Base-by-base conservation (phyloP, 2,329 filamentous ascomycete species). In the Anthostomella pinea region DNA sequence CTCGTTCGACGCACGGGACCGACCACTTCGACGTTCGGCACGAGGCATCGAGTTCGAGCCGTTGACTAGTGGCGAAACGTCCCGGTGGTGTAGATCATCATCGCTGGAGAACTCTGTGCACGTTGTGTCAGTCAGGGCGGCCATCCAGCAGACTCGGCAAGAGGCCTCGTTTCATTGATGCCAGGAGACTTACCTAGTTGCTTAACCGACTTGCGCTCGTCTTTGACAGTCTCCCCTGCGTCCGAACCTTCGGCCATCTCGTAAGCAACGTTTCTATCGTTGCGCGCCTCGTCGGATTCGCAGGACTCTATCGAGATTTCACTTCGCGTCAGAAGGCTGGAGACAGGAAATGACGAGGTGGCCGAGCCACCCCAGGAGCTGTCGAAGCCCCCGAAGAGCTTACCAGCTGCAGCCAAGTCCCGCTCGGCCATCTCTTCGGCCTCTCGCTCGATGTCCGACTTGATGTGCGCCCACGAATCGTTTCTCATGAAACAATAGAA, bases 271-370 rank as follows among this genome's bases (percentile, higher is more conserved):
- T 46, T 35, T 8, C 41, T 33, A 35, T 41, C 38, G 24, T 26
- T 39, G 31, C 36, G 30, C 5, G 44, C 45, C 30, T 52, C 49
- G 7, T 48, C 35, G 13, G 54, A 53, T 37, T 35, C 33, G 26
- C 41, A 53, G 21, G 53, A 52, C 30, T 54, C 52, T 53, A 59
- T 48, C 14, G 57, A 59, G 34, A 57, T 46, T 28, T 53, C 40
- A 43, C 49, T 59, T 24, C 39, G 38, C 33, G 50, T 48, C 31
- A 47, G 41, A 42, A 39, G 39, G 26, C 43, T 51, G 8, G 43
- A 30, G 5, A 34, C 14, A 20, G 46, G 40, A 26, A 45, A 46
- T 18, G 45, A 30, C 11, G 48, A 45, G 16, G 51, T 47, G 16
- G 43, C 37, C 17, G 53, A 50, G 35, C 41, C 41, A 15, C 29